These are phyloP conservation scores for Claviceps purpurea DNA, from an alignment of 2,329 filamentous ascomycete genomes.

Conservation along the genomic window DNA sequence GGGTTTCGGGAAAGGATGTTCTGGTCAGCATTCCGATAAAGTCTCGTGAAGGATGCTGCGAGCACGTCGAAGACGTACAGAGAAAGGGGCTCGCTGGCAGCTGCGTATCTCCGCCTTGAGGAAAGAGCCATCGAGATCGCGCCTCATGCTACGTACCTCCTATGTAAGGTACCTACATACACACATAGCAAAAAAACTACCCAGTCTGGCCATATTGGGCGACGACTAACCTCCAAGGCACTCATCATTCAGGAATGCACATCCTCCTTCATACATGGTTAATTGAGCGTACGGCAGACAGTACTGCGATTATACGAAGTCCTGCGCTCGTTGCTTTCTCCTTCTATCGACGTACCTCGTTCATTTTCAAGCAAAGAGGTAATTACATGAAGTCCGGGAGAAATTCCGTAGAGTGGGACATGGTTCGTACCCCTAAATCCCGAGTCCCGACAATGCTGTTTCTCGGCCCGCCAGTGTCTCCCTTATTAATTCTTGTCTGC, in stretches of 20 bases:
- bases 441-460: background rate
- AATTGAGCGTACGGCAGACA: background rate
- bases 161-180: no score
- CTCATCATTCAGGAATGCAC: no score
- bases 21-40: background rate
- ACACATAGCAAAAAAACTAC: no score
- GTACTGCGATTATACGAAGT: background rate
- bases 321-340: background rate
- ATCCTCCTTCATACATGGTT: background rate
- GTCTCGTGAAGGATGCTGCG: background rate
- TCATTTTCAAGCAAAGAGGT: background rate
- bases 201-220: background rate
- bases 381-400: background rate
- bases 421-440: conserved; percentile 1
- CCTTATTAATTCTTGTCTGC: background rate
- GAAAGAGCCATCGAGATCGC: background rate
- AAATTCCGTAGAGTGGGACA: background rate
- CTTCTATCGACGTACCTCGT: background rate
- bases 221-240: no score
- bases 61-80: background rate
- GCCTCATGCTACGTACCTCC: background rate
- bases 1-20: background rate
- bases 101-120: background rate
- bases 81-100: background rate
- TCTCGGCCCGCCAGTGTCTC: background rate